These are phyloP conservation scores for Akebia trifoliata DNA, from an alignment of 164 flowering plant species.

Conservation along the genomic window DNA sequence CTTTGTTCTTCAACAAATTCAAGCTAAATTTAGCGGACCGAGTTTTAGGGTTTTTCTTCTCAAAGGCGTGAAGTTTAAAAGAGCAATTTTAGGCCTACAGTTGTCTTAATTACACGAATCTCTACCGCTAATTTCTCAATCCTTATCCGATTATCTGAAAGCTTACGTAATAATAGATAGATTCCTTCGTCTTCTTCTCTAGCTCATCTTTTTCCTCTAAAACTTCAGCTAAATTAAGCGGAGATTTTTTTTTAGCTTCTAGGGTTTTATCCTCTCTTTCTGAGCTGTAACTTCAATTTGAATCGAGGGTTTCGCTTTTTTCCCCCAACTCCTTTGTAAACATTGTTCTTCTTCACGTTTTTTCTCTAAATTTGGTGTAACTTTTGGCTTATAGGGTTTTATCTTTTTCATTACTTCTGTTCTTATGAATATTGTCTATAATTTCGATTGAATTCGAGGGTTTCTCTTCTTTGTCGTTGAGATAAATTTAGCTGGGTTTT, in stretches of 20 bases:
- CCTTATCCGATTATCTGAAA: slow-evolving; percentile 32
- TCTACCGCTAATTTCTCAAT: slow-evolving; percentile 29
- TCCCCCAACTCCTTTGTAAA: slow-evolving; percentile 30
- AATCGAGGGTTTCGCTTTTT: too few species aligned
- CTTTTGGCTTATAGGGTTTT: too few species aligned
- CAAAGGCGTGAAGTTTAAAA: too few species aligned
- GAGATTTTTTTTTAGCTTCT: not conserved
- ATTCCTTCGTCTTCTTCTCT: slow-evolving; percentile 22
- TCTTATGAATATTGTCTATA: slow-evolving; percentile 24
- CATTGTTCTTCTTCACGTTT: too few species aligned
- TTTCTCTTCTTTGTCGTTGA: slow-evolving; percentile 10
- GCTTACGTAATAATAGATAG: too few species aligned
- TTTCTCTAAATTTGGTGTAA: too few species aligned
- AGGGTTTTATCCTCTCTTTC: slow-evolving; percentile 7
- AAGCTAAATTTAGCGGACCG: too few species aligned
- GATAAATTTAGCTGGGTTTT: not conserved
- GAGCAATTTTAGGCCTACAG: slow-evolving; percentile 56
- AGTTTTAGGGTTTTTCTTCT: too few species aligned
- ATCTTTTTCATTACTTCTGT: too few species aligned
- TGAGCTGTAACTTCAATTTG: too few species aligned
- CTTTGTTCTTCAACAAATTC: too few species aligned
- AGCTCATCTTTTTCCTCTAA: slow-evolving; percentile 1
- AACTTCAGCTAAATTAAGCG: not conserved
- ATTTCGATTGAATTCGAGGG: slow-evolving; percentile 46
- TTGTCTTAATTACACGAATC: slow-evolving; percentile 27